Percentiles rank a stretch among this genome's conserved stretches.
Evolutionary conservation across 805 yeast species (phyloP).

Genomic region (Metschnikowia chrysomelidarum): DNA sequence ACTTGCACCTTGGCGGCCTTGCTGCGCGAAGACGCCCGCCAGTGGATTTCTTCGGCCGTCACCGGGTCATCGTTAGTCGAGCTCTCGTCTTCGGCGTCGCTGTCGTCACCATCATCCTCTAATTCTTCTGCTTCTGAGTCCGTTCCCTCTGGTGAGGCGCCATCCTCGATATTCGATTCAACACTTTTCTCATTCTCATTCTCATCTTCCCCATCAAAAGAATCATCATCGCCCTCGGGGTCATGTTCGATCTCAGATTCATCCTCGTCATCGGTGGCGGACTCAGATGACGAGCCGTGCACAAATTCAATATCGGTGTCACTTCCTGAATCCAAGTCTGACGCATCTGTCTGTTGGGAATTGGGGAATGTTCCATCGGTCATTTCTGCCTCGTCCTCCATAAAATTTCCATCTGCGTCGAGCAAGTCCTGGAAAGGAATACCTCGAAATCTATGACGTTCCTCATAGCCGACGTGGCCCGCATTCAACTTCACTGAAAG

Average conservation of each 20-base stretch:
- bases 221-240: neutral
- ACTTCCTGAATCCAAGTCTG: neutral
- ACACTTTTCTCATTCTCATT: neutral
- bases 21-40: conserved; percentile 4
- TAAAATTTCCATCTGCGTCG: conserved; percentile 1
- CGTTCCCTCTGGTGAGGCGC: neutral
- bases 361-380: conserved; percentile 1
- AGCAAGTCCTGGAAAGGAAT: conserved; percentile 9
- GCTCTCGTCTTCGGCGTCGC: neutral
- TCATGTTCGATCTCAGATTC: neutral
- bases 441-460: conserved; percentile 9
- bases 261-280: neutral
- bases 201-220: neutral
- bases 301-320: neutral
- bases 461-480: conserved; percentile 12
- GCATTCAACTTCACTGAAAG: conserved; percentile 7
- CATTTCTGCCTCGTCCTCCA: neutral
- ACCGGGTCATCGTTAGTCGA: neutral
- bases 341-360: conserved; percentile 1
- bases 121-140: conserved; percentile 1
- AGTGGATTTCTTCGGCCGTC: neutral
- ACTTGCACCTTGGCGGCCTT: conserved; percentile 1
- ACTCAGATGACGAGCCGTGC: too few relatives aligned
- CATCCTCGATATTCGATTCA: neutral
- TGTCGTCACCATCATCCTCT: neutral